These are phyloP conservation scores for Sambucus nigra DNA, from an alignment of 129 eudicot species.

Conservation along the genomic window DNA sequence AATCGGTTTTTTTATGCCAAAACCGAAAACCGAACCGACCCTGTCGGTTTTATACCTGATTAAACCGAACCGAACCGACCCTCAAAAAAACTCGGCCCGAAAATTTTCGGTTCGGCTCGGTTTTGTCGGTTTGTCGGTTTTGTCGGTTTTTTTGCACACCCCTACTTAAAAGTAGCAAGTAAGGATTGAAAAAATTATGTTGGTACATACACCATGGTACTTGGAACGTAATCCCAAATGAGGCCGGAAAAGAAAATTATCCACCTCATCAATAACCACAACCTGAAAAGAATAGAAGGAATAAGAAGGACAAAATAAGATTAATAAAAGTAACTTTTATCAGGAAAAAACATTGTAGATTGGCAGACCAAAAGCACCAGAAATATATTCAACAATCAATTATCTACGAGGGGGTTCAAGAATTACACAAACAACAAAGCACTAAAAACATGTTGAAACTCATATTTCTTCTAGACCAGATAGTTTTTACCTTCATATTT, in stretches of 20 bases:
- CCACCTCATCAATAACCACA: constrained; percentile 95
- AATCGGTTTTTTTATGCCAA: too few relatives aligned
- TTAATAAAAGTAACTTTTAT: not conserved
- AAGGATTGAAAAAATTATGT: not conserved
- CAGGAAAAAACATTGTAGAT: not conserved
- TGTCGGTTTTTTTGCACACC: too few relatives aligned
- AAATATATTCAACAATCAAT: too few relatives aligned
- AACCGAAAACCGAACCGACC: too few relatives aligned
- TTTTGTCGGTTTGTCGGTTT: too few relatives aligned
- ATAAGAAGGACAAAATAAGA: not conserved
- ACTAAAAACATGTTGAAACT: not conserved
- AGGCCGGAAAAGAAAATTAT: constrained; percentile 85
- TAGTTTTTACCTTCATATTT: constrained; percentile 81
- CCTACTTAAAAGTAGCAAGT: not conserved
- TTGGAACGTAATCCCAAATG: constrained; percentile 84
- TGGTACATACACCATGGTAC: constrained; percentile 73
- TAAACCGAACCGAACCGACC: too few relatives aligned
- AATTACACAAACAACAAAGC: too few relatives aligned
- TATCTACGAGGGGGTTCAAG: not conserved
- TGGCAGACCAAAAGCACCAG: not conserved
- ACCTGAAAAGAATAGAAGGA: constrained; percentile 33
- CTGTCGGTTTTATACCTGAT: too few relatives aligned
- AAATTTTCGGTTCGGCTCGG: too few relatives aligned
- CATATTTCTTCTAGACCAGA: not conserved
- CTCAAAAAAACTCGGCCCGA: too few relatives aligned